A percentile compares a stretch with the other conserved stretches of the same genome.
Evolutionary conservation across 805 yeast genomes (phyloP).

Genomic region (Metschnikowia peoriensis): DNA sequence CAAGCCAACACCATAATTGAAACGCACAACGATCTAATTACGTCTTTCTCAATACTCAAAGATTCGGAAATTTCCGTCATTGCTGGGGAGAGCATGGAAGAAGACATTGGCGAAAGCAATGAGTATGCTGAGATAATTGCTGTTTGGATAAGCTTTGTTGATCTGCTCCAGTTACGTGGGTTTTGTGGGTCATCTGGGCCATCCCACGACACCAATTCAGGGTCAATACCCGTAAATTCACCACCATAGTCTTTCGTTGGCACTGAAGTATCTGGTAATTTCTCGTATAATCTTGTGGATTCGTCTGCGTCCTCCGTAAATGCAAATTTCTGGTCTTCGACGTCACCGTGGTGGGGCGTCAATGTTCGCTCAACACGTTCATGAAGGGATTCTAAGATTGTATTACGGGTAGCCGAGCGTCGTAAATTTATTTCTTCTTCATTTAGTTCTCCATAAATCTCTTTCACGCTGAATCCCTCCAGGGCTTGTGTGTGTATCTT

Average conservation of each 20-base stretch:
- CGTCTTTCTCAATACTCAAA: constrained; percentile 27
- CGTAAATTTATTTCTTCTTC: constrained; percentile 36
- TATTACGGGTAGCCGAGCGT: constrained; percentile 44
- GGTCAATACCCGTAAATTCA: constrained; percentile 55
- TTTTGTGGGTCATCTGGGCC: constrained; percentile 57
- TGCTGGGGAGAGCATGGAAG: constrained; percentile 64
- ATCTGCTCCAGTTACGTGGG: constrained; percentile 61
- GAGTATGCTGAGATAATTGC: constrained; percentile 53
- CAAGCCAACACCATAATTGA: constrained; percentile 68
- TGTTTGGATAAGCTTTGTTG: constrained; percentile 43
- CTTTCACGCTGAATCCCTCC: constrained; percentile 29
- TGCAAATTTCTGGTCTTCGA: constrained; percentile 17
- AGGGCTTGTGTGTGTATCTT: constrained; percentile 10
- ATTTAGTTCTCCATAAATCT: constrained; percentile 41
- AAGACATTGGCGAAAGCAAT: constrained; percentile 58
- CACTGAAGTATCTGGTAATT: constrained; percentile 29
- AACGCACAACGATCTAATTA: constrained; percentile 38
- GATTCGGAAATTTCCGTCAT: constrained; percentile 45
- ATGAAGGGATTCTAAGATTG: constrained; percentile 40
- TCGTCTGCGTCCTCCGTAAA: not conserved
- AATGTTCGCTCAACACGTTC: constrained; percentile 23
- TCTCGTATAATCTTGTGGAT: constrained; percentile 5
- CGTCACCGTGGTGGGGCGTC: constrained; percentile 14
- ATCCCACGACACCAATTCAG: constrained; percentile 68
- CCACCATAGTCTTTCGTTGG: constrained; percentile 46